Evolutionary conservation across 139 green algal species (phyloP), one percentile per base, ranked within the genome.

Genomic region (Chlorokybus atmophyticus): DNA sequence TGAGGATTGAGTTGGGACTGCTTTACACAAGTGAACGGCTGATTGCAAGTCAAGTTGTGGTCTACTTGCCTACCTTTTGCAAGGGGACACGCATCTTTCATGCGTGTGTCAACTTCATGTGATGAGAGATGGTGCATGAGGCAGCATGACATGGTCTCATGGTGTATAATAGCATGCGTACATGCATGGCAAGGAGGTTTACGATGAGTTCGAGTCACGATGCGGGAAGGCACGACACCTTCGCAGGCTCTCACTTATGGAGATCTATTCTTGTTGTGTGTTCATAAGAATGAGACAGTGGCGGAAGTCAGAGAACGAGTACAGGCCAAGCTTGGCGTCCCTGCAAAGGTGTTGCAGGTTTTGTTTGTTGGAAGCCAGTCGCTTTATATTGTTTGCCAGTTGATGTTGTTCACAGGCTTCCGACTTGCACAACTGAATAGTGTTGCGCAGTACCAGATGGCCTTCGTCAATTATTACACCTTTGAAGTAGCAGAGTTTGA

Each of bases 261-360:
- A 1, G 85, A 96, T 31, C 90, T 90, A 1, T 86, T 97, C 60
- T 55, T 94, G 28, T 40, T 97, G 28, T 55, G 60, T 2, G 59
- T 96, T 2, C 42, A 32, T 0, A 55, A 67, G 8, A 54, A 56
- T 4, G 89, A 97, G 62, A 93, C 83, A 0, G 39, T 96, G 29
- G 76, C 41, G 2, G 49, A 82, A 24, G 24, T 93, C 4, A 75
- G 73, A 29, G 40, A 44, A 4, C 64, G 75, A 10, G 79, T 90
- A 50, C 74, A 91, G 71, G 38, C 60, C 29, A 79, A 87, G 60
- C 77, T 95, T 29, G 62, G 71, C 8, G 67, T 91, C 2, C 3
- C 75, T 0, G 78, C 85, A 3, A 79, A 88, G 28, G 83, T 92
- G 55, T 92, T 94, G 71, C 60, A 30, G 10, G 82, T 76, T 53